Conservation (phyloP, 306 rosid species). For the Rosa chinensis region DNA sequence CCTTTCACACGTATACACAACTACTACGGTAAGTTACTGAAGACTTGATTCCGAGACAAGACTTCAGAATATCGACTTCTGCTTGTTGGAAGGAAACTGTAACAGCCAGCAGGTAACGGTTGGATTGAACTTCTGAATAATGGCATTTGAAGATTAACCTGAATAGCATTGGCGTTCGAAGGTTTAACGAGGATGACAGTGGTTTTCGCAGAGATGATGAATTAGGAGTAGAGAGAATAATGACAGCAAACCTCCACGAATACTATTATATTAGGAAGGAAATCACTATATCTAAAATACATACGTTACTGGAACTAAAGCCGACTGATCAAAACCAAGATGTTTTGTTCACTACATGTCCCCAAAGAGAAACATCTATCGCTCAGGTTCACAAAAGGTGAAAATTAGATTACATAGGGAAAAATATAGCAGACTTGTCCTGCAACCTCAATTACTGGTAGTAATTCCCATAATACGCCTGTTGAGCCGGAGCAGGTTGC, state of each 20-base stretch:
- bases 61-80: neutral
- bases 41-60: neutral
- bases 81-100: neutral
- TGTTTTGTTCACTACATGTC: conserved; percentile 18
- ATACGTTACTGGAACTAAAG: conserved; percentile 7
- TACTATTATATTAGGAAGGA: neutral
- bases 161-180: neutral
- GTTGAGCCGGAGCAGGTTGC: conserved; percentile 80
- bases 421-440: conserved; percentile 24
- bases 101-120: no score
- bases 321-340: conserved; percentile 16
- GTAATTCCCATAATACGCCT: conserved; percentile 81
- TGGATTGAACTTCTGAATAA: neutral
- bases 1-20: neutral
- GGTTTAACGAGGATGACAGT: neutral
- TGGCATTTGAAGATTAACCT: neutral
- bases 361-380: neutral
- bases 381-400: neutral
- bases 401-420: conserved; percentile 32
- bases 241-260: neutral
- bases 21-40: neutral
- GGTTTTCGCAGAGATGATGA: neutral
- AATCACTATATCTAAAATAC: conserved; percentile 2
- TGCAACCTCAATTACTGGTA: conserved; percentile 41
- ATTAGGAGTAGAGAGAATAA: neutral